Evolutionary conservation across 768 basidiomycete genomes (phyloP).

Genomic region (Amanita polypyramis): DNA sequence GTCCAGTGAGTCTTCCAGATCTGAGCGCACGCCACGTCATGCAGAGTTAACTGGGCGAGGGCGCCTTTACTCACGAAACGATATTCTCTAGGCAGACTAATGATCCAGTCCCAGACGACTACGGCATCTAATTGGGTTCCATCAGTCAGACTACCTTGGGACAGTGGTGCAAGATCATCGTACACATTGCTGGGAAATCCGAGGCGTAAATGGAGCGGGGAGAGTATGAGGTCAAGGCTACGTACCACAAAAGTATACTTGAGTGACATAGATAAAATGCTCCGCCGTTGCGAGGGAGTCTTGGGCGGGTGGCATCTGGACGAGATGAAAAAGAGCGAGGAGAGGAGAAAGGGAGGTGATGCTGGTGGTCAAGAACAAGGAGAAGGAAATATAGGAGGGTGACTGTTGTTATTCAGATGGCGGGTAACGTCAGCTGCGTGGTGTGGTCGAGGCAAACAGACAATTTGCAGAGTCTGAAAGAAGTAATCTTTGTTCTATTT

Average conservation of each 20-base stretch:
- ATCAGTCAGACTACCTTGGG: constrained; percentile 20
- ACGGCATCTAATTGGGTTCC: constrained; percentile 49
- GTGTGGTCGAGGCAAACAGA: constrained; percentile 19
- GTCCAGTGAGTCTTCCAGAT: constrained; percentile 82
- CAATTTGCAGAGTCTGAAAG: constrained; percentile 37
- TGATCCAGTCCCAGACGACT: constrained; percentile 79
- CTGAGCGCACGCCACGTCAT: constrained; percentile 24
- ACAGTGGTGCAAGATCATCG: constrained; percentile 16
- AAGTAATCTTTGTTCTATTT: constrained; percentile 28
- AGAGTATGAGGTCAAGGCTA: constrained; percentile 18
- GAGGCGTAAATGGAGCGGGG: constrained; percentile 17
- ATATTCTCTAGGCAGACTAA: constrained; percentile 69
- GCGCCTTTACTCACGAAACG: constrained; percentile 44
- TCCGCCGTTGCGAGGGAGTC: constrained; percentile 48
- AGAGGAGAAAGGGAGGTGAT: constrained; percentile 15
- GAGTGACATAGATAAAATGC: constrained; percentile 72
- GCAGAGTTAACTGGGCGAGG: constrained; percentile 14
- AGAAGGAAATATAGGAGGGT: constrained; percentile 16
- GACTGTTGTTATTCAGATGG: constrained; percentile 14
- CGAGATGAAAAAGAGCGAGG: constrained; percentile 10
- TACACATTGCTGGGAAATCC: constrained; percentile 58
- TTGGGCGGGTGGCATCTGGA: constrained; percentile 19
- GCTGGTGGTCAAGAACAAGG: constrained; percentile 31
- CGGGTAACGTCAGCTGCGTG: constrained; percentile 22
- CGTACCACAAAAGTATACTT: constrained; percentile 83